Evolutionary conservation across 306 rosid genomes (phyloP).

Genomic region (Prosopis cineraria): DNA sequence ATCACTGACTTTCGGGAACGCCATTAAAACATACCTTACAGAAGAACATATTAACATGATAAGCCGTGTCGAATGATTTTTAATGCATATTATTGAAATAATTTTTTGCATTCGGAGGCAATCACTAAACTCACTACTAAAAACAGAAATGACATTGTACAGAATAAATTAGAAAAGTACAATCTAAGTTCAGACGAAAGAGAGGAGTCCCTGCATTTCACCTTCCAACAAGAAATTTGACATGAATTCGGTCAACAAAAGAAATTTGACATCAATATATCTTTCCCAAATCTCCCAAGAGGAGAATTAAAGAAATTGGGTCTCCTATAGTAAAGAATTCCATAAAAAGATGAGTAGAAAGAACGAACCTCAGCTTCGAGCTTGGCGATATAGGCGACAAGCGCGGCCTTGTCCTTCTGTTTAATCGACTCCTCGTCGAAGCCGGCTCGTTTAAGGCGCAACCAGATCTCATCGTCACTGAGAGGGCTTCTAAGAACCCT

Average conservation of each 20-base stretch:
- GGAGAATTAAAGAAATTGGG: not conserved
- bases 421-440: slow-evolving; percentile 85
- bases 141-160: not conserved
- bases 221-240: slow-evolving; percentile 5
- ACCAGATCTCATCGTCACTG: slow-evolving; percentile 83
- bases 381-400: slow-evolving; percentile 82
- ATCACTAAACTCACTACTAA: not conserved
- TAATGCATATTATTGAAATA: slow-evolving; percentile 20
- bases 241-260: no score
- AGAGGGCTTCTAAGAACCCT: slow-evolving; percentile 83
- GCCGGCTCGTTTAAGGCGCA: slow-evolving; percentile 78
- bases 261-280: slow-evolving; percentile 10
- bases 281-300: slow-evolving; percentile 9
- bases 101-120: not conserved
- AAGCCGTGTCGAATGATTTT: slow-evolving; percentile 7
- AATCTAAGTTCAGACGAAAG: not conserved
- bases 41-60: slow-evolving; percentile 2
- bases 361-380: slow-evolving; percentile 86
- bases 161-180: not conserved
- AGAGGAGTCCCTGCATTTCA: not conserved
- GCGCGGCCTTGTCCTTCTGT: slow-evolving; percentile 89
- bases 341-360: not conserved
- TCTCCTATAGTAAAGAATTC: not conserved
- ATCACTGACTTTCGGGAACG: not conserved
- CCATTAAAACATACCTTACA: slow-evolving; percentile 6